Evolutionary conservation across 2,329 filamentous ascomycete species (phyloP).

Genomic region (Aspergillus niger): DNA sequence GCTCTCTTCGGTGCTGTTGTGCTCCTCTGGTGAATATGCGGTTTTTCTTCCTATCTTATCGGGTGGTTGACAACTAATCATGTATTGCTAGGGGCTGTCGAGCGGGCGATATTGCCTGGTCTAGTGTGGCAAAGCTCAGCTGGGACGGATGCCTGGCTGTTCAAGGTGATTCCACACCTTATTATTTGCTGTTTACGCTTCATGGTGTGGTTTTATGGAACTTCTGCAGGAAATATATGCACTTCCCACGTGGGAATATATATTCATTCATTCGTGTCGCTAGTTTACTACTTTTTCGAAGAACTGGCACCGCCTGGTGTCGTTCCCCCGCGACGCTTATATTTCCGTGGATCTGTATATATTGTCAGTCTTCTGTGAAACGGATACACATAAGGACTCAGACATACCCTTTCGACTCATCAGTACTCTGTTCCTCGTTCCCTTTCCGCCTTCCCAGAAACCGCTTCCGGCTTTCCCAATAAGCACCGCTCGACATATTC

Average conservation of each 20-base stretch:
- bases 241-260: neutral
- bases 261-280: neutral
- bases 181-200: too few species aligned
- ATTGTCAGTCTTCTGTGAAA: neutral
- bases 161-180: too few species aligned
- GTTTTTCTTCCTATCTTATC: too few species aligned
- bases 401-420: constrained; percentile 69
- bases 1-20: too few species aligned
- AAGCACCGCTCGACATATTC: constrained; percentile 69
- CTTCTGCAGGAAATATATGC: accelerated
- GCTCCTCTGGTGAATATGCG: too few species aligned
- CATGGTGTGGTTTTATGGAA: too few species aligned
- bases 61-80: too few species aligned
- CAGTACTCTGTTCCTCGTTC: constrained; percentile 68
- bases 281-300: constrained; percentile 25
- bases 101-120: too few species aligned
- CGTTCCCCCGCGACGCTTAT: constrained; percentile 59
- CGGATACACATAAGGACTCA: neutral
- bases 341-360: constrained; percentile 66
- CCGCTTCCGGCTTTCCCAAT: constrained; percentile 67
- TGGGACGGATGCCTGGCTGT: too few species aligned
- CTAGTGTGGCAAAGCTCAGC: too few species aligned
- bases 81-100: too few species aligned
- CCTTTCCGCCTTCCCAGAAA: constrained; percentile 87
- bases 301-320: constrained; percentile 29